Base-by-base conservation (phyloP, 306 rosid species). In the Inga leiocalycina region DNA sequence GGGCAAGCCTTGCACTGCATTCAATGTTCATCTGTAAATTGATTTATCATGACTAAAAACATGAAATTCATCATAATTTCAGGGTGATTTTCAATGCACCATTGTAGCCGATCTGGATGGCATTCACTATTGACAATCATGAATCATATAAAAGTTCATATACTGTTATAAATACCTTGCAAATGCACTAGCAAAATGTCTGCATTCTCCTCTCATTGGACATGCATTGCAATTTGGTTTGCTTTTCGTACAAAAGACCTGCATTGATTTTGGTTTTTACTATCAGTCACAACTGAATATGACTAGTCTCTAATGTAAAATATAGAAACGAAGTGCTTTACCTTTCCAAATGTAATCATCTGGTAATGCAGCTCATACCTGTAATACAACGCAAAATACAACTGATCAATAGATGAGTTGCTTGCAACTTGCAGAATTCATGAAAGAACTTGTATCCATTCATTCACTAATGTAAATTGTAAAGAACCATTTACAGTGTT, bases 311-410 rank as follows among this genome's bases (percentile, higher is more conserved):
- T 81, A 52, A 67, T 39, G 57, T 80, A 34, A 30, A 20, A 73
- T 54, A 86, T 70, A 70, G 79, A 75, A 86, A 59, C 59, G 82
- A 68, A 79, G 75, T 67, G 80, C 34, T 72, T 43, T 89, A 93
- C 99, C 98, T 97, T 97, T 90, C 99, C 99, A 88, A 97, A 97
- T 79, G 99, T 97, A 86, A 97, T 97, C 95, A 97, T 87, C 91
- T 97, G 99, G 85, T 94, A 97, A 88, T 97, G 99, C 84, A 97
- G 89, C 88, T 97, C 99, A 80, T 97, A 97, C 90, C 99, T 94
- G 97, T 59, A 80, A 84, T 64, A 85, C 45, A 82, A 85, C 37
- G 81, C 70, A 81, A 79, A 49, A 43, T 81, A 71, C 24, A 80
- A 80, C 48, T 64, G 37, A 75, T 76, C 75, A 76, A 12, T 75